Percentiles rank a stretch among this genome's conserved stretches.
phyloP scores from a whole-genome alignment of 2,329 filamentous ascomycete genomes.

The Phoma sp. region DNA sequence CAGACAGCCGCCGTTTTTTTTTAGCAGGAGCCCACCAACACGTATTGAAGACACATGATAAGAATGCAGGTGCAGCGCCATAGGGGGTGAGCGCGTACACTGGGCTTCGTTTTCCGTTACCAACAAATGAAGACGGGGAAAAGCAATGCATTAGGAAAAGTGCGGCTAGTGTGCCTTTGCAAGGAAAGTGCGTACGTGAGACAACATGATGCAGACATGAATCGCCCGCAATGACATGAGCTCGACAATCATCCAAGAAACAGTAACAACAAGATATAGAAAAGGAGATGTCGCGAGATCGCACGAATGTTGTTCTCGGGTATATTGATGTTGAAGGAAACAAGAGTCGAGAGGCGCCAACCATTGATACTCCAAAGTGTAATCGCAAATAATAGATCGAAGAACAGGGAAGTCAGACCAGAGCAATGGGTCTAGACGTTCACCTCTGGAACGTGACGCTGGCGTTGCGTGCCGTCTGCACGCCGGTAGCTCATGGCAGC shows the following conservation, averaged over 20 bases:
- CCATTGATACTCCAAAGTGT: slow-evolving; percentile 23
- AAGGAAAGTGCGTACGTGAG: slow-evolving; percentile 11
- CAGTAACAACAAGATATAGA: slow-evolving; percentile 8
- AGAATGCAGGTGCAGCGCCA: slow-evolving; percentile 2
- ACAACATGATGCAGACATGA: slow-evolving; percentile 2
- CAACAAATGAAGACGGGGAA: not conserved
- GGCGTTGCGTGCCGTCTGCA: slow-evolving; percentile 54
- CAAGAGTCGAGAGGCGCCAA: slow-evolving; percentile 10
- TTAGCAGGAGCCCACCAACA: slow-evolving; percentile 2
- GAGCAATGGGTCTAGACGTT: slow-evolving; percentile 25
- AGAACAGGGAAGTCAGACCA: slow-evolving; percentile 1
- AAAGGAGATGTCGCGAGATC: slow-evolving; percentile 19
- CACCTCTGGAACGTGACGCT: slow-evolving; percentile 47
- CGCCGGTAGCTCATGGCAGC: slow-evolving; percentile 56
- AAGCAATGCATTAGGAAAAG: slow-evolving; percentile 9
- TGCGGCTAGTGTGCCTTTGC: slow-evolving; percentile 2
- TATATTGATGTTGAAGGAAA: slow-evolving; percentile 18
- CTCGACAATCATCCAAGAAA: slow-evolving; percentile 8
- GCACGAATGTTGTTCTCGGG: slow-evolving; percentile 26
- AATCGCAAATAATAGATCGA: slow-evolving; percentile 7
- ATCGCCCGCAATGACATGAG: slow-evolving; percentile 4
- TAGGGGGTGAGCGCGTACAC: not conserved
- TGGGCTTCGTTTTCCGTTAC: slow-evolving; percentile 6
- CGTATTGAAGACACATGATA: not conserved
- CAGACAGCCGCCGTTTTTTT: slow-evolving; percentile 6